Conservation (phyloP, 148 eudicot species). For the Limonium bicolor region DNA sequence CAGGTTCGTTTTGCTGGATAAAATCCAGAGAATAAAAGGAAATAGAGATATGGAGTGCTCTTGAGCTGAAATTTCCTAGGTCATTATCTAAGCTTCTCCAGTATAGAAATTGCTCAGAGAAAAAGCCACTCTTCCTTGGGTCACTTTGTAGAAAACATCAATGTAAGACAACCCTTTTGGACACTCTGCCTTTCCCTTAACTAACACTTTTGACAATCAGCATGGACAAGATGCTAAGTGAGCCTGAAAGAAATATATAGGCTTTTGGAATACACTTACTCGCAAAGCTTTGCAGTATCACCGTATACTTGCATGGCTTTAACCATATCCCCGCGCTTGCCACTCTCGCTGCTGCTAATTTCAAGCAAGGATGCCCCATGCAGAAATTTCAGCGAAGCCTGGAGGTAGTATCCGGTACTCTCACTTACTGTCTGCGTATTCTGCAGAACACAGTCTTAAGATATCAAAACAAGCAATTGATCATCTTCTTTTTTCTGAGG, state of each 20-base stretch:
- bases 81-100: too few relatives aligned
- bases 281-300: constrained; percentile 87
- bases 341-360: constrained; percentile 44
- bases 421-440: constrained; percentile 46
- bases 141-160: too few relatives aligned
- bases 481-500: background rate
- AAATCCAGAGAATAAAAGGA: too few relatives aligned
- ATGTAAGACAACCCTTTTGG: too few relatives aligned
- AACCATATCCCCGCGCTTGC: constrained; percentile 46
- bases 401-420: constrained; percentile 57
- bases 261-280: constrained; percentile 30
- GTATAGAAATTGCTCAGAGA: too few relatives aligned
- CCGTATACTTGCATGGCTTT: constrained; percentile 71
- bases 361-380: constrained; percentile 83
- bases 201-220: too few relatives aligned
- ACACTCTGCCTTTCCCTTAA: too few relatives aligned
- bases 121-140: too few relatives aligned
- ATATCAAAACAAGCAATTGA: constrained; percentile 4
- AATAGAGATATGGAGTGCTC: too few relatives aligned
- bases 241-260: constrained; percentile 1
- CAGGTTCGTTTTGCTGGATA: too few relatives aligned
- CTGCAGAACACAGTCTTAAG: constrained; percentile 20
- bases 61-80: too few relatives aligned
- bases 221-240: too few relatives aligned
- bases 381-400: constrained; percentile 88